phyloP scores from a whole-genome alignment of 352 stramenopile genomes.

The Globisporangium rhizosaccharum region DNA sequence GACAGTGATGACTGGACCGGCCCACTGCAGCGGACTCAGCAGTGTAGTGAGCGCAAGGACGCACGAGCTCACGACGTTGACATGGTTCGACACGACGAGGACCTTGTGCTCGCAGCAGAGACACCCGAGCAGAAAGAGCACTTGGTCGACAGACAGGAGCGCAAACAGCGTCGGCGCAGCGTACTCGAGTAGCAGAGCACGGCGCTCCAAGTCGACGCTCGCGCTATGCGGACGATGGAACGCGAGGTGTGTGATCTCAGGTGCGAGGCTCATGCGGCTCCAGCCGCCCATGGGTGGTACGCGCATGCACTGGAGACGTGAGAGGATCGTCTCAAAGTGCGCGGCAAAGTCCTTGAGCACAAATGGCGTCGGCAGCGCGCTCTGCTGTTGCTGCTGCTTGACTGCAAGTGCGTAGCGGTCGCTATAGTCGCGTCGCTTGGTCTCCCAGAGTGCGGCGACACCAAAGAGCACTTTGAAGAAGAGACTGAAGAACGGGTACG shows the following conservation, averaged over 20 bases:
- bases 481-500: slow-evolving; percentile 79
- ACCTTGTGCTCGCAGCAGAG: slow-evolving; percentile 76
- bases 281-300: slow-evolving; percentile 73
- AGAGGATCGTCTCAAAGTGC: slow-evolving; percentile 60
- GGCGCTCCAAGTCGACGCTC: slow-evolving; percentile 44
- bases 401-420: slow-evolving; percentile 22
- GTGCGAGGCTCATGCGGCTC: slow-evolving; percentile 55
- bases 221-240: slow-evolving; percentile 74
- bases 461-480: slow-evolving; percentile 83
- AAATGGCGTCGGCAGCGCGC: slow-evolving; percentile 16
- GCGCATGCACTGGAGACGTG: slow-evolving; percentile 48
- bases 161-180: slow-evolving; percentile 65
- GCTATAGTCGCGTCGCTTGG: slow-evolving; percentile 34
- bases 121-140: slow-evolving; percentile 70
- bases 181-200: slow-evolving; percentile 67
- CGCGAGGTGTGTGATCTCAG: slow-evolving; percentile 50
- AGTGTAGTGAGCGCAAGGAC: slow-evolving; percentile 70
- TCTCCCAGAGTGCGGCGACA: slow-evolving; percentile 67
- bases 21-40: slow-evolving; percentile 66
- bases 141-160: slow-evolving; percentile 68
- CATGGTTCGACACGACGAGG: slow-evolving; percentile 68
- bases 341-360: slow-evolving; percentile 52
- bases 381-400: slow-evolving; percentile 15
- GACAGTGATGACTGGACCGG: slow-evolving; percentile 68
- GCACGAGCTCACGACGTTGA: slow-evolving; percentile 71